These are phyloP conservation scores for Fusarium decemcellulare DNA, from an alignment of 2,329 filamentous ascomycete genomes.

Conservation along the genomic window DNA sequence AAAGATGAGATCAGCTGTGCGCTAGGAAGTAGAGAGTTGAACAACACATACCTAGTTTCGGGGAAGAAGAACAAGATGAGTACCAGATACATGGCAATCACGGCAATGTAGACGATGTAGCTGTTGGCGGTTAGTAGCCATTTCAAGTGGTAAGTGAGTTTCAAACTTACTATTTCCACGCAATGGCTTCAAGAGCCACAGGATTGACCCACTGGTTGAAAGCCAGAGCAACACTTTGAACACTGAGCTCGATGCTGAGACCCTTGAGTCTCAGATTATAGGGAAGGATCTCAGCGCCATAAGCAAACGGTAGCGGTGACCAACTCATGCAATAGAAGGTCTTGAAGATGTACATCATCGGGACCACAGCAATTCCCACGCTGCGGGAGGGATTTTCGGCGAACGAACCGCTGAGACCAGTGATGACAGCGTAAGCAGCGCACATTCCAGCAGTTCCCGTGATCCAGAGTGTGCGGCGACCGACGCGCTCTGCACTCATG, in stretches of 20 bases:
- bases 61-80: constrained; percentile 41
- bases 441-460: constrained; percentile 25
- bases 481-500: constrained; percentile 26
- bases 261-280: constrained; percentile 47
- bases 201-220: constrained; percentile 45
- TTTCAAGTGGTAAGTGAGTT: not conserved
- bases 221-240: constrained; percentile 35
- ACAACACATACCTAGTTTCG: constrained; percentile 33
- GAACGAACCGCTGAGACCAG: constrained; percentile 11
- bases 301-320: constrained; percentile 44
- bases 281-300: constrained; percentile 46
- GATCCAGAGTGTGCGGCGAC: constrained; percentile 33
- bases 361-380: constrained; percentile 31
- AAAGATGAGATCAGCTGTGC: not conserved
- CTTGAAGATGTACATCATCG: constrained; percentile 35
- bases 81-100: constrained; percentile 38
- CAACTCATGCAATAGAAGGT: constrained; percentile 44
- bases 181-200: constrained; percentile 38
- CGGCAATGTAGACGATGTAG: constrained; percentile 38
- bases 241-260: constrained; percentile 33
- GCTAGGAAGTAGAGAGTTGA: not conserved
- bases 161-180: constrained; percentile 39
- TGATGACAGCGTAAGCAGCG: constrained; percentile 22
- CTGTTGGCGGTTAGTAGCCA: not conserved
- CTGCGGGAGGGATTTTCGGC: constrained; percentile 22